phyloP scores from a whole-genome alignment of 371 early-diverging fungal species.

The Capillidium heterosporum region DNA sequence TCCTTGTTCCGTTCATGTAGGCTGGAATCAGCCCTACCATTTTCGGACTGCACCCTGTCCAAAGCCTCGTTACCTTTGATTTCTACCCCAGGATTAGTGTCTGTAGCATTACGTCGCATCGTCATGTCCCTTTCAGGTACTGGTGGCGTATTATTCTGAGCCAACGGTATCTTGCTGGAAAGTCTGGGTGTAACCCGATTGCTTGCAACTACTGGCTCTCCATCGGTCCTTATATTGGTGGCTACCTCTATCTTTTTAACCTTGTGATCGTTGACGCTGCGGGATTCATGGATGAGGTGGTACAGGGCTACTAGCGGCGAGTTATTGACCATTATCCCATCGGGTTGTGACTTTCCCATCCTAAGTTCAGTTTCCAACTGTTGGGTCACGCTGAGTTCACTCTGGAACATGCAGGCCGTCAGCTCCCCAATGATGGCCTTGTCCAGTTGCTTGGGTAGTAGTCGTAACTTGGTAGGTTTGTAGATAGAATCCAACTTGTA shows the following conservation, averaged over 20 bases:
- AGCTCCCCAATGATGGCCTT: neutral
- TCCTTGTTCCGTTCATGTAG: too few relatives aligned
- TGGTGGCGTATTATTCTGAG: neutral
- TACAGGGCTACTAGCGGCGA: constrained; percentile 5
- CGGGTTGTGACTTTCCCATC: neutral
- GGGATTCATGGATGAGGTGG: neutral
- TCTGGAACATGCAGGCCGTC: constrained; percentile 6
- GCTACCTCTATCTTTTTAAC: neutral
- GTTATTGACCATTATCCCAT: neutral
- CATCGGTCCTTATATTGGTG: neutral
- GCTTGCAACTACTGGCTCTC: neutral
- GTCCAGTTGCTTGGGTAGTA: neutral
- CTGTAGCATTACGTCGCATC: constrained; percentile 1
- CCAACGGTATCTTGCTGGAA: neutral
- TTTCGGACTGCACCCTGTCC: neutral
- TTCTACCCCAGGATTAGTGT: neutral
- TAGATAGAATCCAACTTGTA: neutral
- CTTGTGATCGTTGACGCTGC: neutral
- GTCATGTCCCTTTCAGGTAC: neutral
- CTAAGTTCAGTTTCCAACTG: constrained; percentile 2
- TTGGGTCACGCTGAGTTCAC: neutral
- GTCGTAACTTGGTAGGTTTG: neutral
- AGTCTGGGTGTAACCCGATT: neutral
- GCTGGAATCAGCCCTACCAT: neutral
- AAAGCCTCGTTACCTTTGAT: neutral